Percentiles rank a stretch among this genome's conserved stretches.
phyloP scores from a whole-genome alignment of 768 basidiomycete species.

The Mycena latifolia region DNA sequence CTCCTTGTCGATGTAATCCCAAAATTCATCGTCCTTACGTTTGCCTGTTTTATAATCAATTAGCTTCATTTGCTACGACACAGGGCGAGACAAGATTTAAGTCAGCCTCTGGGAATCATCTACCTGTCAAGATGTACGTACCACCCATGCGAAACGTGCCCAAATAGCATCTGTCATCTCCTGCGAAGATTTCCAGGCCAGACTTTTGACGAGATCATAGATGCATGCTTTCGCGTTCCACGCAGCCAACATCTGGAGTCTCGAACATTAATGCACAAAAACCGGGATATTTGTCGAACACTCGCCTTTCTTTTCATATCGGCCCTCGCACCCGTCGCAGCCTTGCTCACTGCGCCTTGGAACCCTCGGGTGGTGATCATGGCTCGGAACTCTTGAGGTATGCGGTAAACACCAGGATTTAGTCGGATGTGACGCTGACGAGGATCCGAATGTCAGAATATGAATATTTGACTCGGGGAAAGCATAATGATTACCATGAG shows the following conservation, averaged over 20 bases:
- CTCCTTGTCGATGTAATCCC: neutral
- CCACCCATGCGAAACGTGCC: slow-evolving; percentile 2
- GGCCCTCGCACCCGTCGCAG: neutral
- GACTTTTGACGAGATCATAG: neutral
- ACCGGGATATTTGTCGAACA: no score
- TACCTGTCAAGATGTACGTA: slow-evolving; percentile 15
- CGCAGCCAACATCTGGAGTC: neutral
- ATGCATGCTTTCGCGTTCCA: neutral
- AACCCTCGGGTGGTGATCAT: neutral
- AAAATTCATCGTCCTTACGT: neutral
- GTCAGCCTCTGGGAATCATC: neutral
- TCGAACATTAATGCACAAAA: no score
- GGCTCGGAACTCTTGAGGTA: slow-evolving; percentile 7
- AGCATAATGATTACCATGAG: slow-evolving; percentile 1
- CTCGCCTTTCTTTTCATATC: slow-evolving; percentile 15
- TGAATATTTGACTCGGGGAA: no score
- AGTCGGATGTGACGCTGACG: slow-evolving; percentile 9
- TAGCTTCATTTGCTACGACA: slow-evolving; percentile 1
- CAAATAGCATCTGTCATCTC: slow-evolving; percentile 7
- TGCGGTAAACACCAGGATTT: slow-evolving; percentile 3
- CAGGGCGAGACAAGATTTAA: neutral
- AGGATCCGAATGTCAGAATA: no score
- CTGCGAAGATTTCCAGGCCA: slow-evolving; percentile 7
- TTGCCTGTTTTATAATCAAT: neutral
- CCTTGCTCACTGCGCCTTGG: neutral